Evolutionary conservation across 768 basidiomycete genomes (phyloP).

Genomic region (Rhodotorula kratochvilovae): DNA sequence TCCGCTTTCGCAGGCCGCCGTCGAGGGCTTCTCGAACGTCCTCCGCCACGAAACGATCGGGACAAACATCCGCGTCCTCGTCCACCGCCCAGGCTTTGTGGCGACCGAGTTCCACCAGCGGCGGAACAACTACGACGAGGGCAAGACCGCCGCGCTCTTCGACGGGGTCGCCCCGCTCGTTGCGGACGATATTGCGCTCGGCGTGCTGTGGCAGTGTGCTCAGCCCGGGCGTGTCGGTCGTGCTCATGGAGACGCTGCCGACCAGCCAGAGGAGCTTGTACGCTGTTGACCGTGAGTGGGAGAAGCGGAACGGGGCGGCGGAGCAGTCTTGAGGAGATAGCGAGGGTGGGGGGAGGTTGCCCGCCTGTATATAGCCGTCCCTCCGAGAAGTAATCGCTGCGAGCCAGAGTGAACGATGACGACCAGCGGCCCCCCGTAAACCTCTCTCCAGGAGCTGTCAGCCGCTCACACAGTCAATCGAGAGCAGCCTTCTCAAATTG

Average conservation of each 20-base stretch:
- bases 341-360: too few relatives aligned
- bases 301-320: constrained; percentile 1
- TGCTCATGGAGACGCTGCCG: constrained; percentile 1
- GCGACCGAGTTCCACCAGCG: constrained; percentile 1
- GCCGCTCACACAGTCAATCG: too few relatives aligned
- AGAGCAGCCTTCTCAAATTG: too few relatives aligned
- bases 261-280: not conserved
- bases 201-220: constrained; percentile 1
- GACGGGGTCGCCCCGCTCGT: not conserved
- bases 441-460: too few relatives aligned
- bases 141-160: not conserved
- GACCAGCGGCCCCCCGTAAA: too few relatives aligned
- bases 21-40: constrained; percentile 4
- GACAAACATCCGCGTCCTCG: constrained; percentile 6
- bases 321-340: not conserved
- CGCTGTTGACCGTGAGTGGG: not conserved
- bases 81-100: not conserved
- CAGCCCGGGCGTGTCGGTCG: not conserved
- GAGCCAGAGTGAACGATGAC: too few relatives aligned
- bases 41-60: not conserved
- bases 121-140: not conserved
- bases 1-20: not conserved
- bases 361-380: too few relatives aligned
- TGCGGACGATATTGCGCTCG: not conserved
- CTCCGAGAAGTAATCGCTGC: too few relatives aligned